A percentile compares a stretch with the other conserved stretches of the same genome.
These are phyloP conservation scores for Lipomyces yamadae DNA, from an alignment of 805 yeast species.

Conservation along the genomic window DNA sequence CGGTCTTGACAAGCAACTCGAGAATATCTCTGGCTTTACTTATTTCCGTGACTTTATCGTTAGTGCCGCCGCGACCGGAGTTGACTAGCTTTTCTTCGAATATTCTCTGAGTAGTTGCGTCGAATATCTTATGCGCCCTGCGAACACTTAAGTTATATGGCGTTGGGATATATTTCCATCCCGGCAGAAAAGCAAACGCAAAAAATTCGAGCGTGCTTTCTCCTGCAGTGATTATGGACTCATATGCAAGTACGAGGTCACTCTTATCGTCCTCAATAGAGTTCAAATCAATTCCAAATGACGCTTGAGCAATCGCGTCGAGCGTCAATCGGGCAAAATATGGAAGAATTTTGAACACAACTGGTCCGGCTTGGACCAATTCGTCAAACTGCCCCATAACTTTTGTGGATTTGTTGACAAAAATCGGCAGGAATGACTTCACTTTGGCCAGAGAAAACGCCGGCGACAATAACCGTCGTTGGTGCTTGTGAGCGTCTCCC, in stretches of 20 bases:
- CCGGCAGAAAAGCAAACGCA: constrained; percentile 20
- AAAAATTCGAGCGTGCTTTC: background rate
- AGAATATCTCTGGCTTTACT: constrained; percentile 17
- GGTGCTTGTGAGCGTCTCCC: constrained; percentile 26
- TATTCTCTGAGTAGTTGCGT: background rate
- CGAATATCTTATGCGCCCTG: constrained; percentile 9
- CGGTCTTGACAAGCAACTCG: constrained; percentile 12
- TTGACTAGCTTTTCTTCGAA: background rate
- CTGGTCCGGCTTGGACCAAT: constrained; percentile 8
- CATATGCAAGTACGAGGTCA: constrained; percentile 25
- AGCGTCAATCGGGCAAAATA: constrained; percentile 29
- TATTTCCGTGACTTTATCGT: constrained; percentile 3
- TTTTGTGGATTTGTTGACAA: constrained; percentile 11
- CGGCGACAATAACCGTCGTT: constrained; percentile 25
- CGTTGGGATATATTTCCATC: constrained; percentile 26
- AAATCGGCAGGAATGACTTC: constrained; percentile 26
- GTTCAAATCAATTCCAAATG: constrained; percentile 25
- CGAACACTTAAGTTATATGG: constrained; percentile 12
- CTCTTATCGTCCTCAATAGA: constrained; percentile 22
- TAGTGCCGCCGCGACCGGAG: no score
- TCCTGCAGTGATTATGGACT: constrained; percentile 8
- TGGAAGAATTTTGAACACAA: constrained; percentile 10
- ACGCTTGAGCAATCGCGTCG: constrained; percentile 28
- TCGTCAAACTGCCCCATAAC: constrained; percentile 14
- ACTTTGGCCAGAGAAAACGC: constrained; percentile 28